Evolutionary conservation across 108 stramenopile genomes (phyloP).

Genomic region (Cylindrotheca closterium): DNA sequence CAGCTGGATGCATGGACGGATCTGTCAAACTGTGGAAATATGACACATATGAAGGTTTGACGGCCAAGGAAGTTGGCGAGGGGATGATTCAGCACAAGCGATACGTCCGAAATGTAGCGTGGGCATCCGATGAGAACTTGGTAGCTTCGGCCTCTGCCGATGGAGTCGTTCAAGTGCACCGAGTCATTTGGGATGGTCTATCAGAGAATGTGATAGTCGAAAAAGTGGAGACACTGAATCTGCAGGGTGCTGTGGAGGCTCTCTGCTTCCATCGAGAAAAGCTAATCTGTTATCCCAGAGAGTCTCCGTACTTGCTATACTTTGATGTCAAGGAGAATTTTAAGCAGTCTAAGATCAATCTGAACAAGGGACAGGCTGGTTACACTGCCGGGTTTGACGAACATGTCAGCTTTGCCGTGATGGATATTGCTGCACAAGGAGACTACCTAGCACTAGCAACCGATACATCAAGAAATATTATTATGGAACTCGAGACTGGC

Average conservation of each 20-base stretch:
- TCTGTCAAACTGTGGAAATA: slow-evolving; percentile 52
- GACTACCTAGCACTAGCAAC: slow-evolving; percentile 77
- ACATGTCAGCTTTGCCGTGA: slow-evolving; percentile 82
- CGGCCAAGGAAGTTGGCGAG: slow-evolving; percentile 18
- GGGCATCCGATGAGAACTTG: slow-evolving; percentile 56
- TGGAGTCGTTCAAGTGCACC: slow-evolving; percentile 66
- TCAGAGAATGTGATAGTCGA: slow-evolving; percentile 25
- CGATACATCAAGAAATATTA: slow-evolving; percentile 78
- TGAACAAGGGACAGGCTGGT: slow-evolving; percentile 57
- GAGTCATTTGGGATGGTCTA: slow-evolving; percentile 31
- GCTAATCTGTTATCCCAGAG: slow-evolving; percentile 75
- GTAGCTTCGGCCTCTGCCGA: slow-evolving; percentile 82
- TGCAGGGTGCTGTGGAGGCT: slow-evolving; percentile 63
- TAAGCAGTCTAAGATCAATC: slow-evolving; percentile 49
- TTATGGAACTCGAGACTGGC: slow-evolving; percentile 56
- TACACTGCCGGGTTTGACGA: slow-evolving; percentile 66
- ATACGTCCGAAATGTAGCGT: slow-evolving; percentile 70
- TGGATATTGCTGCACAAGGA: slow-evolving; percentile 66
- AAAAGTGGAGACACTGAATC: slow-evolving; percentile 58
- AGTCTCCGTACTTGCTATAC: slow-evolving; percentile 59
- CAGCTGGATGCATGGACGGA: slow-evolving; percentile 80
- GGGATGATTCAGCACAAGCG: slow-evolving; percentile 58
- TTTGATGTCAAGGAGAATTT: slow-evolving; percentile 63
- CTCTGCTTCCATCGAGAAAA: slow-evolving; percentile 68
- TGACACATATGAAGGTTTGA: slow-evolving; percentile 27